phyloP scores from a whole-genome alignment of 768 basidiomycete genomes.

The Lenzites betulinus region DNA sequence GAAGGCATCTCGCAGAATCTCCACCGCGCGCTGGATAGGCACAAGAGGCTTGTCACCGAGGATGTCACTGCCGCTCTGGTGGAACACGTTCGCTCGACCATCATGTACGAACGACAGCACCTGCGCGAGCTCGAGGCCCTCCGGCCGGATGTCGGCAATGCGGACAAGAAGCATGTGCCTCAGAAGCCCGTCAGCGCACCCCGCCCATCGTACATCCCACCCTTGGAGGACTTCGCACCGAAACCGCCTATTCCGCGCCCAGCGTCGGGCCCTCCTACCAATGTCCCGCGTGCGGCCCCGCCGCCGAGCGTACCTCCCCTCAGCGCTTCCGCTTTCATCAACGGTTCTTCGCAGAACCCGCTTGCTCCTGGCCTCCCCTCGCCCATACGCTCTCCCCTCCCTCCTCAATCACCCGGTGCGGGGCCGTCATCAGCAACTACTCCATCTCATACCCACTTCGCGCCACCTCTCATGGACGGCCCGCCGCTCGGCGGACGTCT shows the following conservation, averaged over 20 bases:
- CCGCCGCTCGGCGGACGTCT: conserved; percentile 67
- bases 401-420: conserved; percentile 54
- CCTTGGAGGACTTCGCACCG: conserved; percentile 60
- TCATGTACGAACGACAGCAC: conserved; percentile 90
- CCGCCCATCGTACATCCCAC: conserved; percentile 60
- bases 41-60: conserved; percentile 86
- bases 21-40: conserved; percentile 80
- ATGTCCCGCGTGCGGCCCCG: conserved; percentile 22
- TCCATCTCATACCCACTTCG: conserved; percentile 32
- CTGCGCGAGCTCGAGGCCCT: conserved; percentile 88
- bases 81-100: conserved; percentile 88
- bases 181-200: conserved; percentile 52
- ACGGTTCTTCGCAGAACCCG: conserved; percentile 3
- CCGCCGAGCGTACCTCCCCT: conserved; percentile 13
- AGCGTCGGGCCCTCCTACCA: conserved; percentile 24
- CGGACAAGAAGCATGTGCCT: conserved; percentile 59
- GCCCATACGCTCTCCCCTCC: conserved; percentile 20
- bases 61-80: conserved; percentile 89
- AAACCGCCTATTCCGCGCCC: conserved; percentile 34
- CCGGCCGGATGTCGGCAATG: conserved; percentile 69
- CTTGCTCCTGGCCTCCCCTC: conserved; percentile 3
- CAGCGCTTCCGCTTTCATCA: conserved; percentile 5
- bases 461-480: conserved; percentile 37
- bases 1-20: conserved; percentile 94
- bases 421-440: conserved; percentile 52